A percentile compares a stretch with the other conserved stretches of the same genome.
phyloP scores from a whole-genome alignment of 1,284 basidiomycete species.

The Chiua sp. region DNA sequence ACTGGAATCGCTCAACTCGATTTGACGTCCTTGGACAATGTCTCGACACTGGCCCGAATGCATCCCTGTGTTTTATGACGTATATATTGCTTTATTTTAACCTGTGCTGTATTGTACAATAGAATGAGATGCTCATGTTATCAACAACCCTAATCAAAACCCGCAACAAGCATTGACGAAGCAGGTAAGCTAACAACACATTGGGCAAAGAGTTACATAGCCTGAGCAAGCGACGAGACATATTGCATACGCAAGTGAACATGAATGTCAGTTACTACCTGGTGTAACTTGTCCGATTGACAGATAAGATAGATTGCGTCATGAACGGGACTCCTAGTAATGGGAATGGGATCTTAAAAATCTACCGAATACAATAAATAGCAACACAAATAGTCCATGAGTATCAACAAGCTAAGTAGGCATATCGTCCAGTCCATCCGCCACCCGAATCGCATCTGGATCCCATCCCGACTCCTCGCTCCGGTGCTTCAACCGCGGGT shows the following conservation, averaged over 20 bases:
- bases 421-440: slow-evolving; percentile 21
- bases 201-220: too few relatives aligned
- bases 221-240: too few relatives aligned
- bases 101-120: background rate
- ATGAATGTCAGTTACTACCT: too few relatives aligned
- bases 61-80: background rate
- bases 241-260: too few relatives aligned
- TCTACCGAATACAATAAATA: slow-evolving; percentile 27
- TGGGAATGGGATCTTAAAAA: background rate
- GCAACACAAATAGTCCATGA: background rate
- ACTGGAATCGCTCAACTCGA: background rate
- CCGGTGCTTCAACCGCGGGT: slow-evolving; percentile 37
- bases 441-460: slow-evolving; percentile 23
- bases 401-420: slow-evolving; percentile 13
- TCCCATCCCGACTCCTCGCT: slow-evolving; percentile 36
- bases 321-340: background rate
- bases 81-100: slow-evolving; percentile 10
- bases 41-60: background rate
- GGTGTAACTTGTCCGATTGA: too few relatives aligned
- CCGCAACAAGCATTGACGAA: too few relatives aligned
- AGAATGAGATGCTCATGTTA: too few relatives aligned
- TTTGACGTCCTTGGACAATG: background rate
- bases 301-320: too few relatives aligned
- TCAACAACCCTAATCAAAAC: too few relatives aligned
- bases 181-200: too few relatives aligned